These are phyloP conservation scores for Mollisia scopiformis DNA, from an alignment of 2,329 filamentous ascomycete species.

Conservation along the genomic window DNA sequence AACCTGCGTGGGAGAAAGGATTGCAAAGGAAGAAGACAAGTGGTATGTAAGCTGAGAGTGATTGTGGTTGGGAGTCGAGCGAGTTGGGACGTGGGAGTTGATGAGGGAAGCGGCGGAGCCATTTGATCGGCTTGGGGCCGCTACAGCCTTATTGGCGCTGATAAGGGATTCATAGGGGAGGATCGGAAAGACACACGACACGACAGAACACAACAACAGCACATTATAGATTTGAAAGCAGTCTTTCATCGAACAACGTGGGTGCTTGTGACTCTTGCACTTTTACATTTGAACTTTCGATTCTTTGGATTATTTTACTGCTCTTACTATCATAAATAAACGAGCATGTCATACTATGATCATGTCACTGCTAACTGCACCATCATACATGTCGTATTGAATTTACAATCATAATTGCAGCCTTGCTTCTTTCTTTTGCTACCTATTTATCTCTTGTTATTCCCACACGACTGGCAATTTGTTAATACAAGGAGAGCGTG, in stretches of 20 bases:
- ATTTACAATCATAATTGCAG: no score
- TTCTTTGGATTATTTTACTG: not conserved
- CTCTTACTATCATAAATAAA: not conserved
- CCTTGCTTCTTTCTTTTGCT: not conserved
- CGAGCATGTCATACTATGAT: not conserved
- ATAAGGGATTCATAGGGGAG: not conserved
- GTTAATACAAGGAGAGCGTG: no score
- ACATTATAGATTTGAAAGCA: not conserved
- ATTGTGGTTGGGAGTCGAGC: no score
- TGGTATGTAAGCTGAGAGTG: not conserved
- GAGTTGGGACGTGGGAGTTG: slow-evolving; percentile 1
- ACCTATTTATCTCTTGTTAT: no score
- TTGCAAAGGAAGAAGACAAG: not conserved
- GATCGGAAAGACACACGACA: not conserved
- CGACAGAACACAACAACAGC: no score
- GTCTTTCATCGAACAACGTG: not conserved
- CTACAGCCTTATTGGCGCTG: not conserved
- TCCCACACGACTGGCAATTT: no score
- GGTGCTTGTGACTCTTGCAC: not conserved
- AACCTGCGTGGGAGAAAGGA: not conserved
- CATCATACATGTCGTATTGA: no score
- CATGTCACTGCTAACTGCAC: no score
- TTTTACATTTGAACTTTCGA: no score
- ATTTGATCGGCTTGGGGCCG: not conserved
- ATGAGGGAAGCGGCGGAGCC: not conserved